Percentiles rank a stretch among this genome's conserved stretches.
phyloP scores from a whole-genome alignment of 352 stramenopile species.

The Phytophthora podocarpi region DNA sequence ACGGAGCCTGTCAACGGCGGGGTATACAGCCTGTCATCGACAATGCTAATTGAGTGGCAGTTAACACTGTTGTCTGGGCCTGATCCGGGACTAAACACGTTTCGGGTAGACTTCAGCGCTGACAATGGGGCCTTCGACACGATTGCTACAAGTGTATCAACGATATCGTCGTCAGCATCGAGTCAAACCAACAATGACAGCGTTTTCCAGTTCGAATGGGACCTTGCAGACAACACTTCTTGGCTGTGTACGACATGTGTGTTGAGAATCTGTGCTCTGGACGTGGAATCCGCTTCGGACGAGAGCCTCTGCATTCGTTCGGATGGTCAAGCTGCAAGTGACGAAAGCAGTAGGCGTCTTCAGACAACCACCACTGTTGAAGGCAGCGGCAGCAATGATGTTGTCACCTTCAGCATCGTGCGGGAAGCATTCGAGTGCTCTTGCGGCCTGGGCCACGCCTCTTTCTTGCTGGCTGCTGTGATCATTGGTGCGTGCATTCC shows the following conservation, averaged over 20 bases:
- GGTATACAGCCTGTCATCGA: constrained; percentile 51
- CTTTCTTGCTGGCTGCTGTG: constrained; percentile 46
- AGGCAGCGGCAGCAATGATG: constrained; percentile 13
- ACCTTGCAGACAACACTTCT: constrained; percentile 42
- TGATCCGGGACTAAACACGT: constrained; percentile 27
- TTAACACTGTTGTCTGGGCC: constrained; percentile 29
- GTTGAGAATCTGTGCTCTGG: constrained; percentile 45
- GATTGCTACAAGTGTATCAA: constrained; percentile 31
- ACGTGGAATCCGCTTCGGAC: constrained; percentile 13
- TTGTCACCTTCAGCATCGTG: constrained; percentile 63
- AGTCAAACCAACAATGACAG: constrained; percentile 6
- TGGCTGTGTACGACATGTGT: constrained; percentile 53
- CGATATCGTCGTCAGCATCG: background rate
- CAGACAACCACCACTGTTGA: constrained; percentile 15
- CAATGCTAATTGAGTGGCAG: constrained; percentile 51
- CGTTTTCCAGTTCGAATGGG: constrained; percentile 54
- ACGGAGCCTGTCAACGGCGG: constrained; percentile 44
- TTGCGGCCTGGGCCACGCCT: constrained; percentile 50
- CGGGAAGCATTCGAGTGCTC: constrained; percentile 51
- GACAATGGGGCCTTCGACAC: constrained; percentile 42
- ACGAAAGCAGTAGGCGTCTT: constrained; percentile 11
- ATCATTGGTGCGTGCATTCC: constrained; percentile 48
- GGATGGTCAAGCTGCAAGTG: constrained; percentile 29
- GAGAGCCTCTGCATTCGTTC: constrained; percentile 55
- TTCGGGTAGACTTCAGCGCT: constrained; percentile 56